A percentile compares a stretch with the other conserved stretches of the same genome.
Conservation (phyloP, 2,329 filamentous ascomycete genomes). For the Arthrobotrys musiformis region DNA sequence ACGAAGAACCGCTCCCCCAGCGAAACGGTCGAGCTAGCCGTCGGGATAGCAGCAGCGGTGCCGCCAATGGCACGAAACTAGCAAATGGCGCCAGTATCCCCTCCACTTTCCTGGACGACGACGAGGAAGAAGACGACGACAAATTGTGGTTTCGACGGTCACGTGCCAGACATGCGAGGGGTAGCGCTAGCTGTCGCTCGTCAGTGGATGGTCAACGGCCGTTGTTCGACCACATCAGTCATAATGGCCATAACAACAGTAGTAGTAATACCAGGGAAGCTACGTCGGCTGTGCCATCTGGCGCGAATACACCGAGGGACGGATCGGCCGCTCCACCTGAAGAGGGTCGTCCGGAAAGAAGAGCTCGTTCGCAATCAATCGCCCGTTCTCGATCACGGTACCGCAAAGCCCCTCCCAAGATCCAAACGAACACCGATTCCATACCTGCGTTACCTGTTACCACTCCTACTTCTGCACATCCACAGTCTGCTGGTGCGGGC, state of each 20-base stretch:
- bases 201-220: slow-evolving; percentile 32
- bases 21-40: slow-evolving; percentile 23
- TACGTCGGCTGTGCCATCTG: slow-evolving; percentile 21
- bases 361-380: slow-evolving; percentile 45
- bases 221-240: slow-evolving; percentile 29
- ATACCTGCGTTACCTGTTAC: slow-evolving; percentile 23
- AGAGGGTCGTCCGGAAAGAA: slow-evolving; percentile 6
- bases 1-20: slow-evolving; percentile 24
- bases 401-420: slow-evolving; percentile 45
- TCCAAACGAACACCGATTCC: slow-evolving; percentile 32
- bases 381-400: slow-evolving; percentile 46
- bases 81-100: slow-evolving; percentile 25
- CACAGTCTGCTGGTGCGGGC: slow-evolving; percentile 21
- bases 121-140: slow-evolving; percentile 42
- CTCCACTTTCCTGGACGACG: slow-evolving; percentile 49
- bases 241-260: too few species aligned
- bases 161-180: slow-evolving; percentile 28
- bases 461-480: slow-evolving; percentile 33
- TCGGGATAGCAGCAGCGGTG: slow-evolving; percentile 17
- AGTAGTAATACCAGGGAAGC: slow-evolving; percentile 2
- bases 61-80: slow-evolving; percentile 17
- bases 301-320: slow-evolving; percentile 35
- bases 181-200: slow-evolving; percentile 35
- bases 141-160: slow-evolving; percentile 39
- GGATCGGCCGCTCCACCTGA: slow-evolving; percentile 4